Base-by-base conservation (phyloP, 108 stramenopile species). In the Cyclotella baltica region DNA sequence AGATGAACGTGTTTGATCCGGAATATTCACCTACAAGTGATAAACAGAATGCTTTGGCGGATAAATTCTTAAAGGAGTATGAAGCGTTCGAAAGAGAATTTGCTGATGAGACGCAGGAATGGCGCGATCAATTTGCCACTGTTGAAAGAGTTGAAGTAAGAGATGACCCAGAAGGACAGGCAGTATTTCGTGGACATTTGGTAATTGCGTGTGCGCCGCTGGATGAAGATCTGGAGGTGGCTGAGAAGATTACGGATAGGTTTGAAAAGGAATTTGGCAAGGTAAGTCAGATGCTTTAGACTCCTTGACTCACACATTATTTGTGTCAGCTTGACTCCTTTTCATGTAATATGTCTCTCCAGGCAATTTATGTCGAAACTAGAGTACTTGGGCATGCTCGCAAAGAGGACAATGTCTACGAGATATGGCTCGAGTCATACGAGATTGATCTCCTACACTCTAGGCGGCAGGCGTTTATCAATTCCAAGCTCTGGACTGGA, bases 381-480 rank as follows among this genome's bases (percentile, higher is more conserved):
- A 78, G 92, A n/a, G 89, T 95, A 23, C 56, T 88, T 38, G 79
- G 87, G 3, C 89, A 92, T 51, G 93, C 93, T 29, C 75, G 83
- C 18, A 68, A 68, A 38, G 88, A 90, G 40, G 94, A 93, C 86
- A 88, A 92, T 76, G 88, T 93, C 11, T 95, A 88, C 64, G 94
- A 95, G 57, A 72, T 95, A 34, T 95, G 94, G 94, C 76, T 95
- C 19, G 94, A 95, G 80, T 90, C 89, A 52, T 95, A 88, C 66
- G 91, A 94, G 40, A 88, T 94, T 63, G 91, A 92, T 77, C 67
- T 94, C 31, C 68, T 94, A 27, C 93, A 94, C 66, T 90, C 89
- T 43, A 92, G 87, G 64, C 83, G 87, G 58, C 76, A 91, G 61
- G 88, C 88, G 1, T 76, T 69, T 36, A 71, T 72, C 47, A 75